A percentile compares a stretch with the other conserved stretches of the same genome.
phyloP scores from a whole-genome alignment of 2,329 filamentous ascomycete species.

The Trichoderma atroviride region DNA sequence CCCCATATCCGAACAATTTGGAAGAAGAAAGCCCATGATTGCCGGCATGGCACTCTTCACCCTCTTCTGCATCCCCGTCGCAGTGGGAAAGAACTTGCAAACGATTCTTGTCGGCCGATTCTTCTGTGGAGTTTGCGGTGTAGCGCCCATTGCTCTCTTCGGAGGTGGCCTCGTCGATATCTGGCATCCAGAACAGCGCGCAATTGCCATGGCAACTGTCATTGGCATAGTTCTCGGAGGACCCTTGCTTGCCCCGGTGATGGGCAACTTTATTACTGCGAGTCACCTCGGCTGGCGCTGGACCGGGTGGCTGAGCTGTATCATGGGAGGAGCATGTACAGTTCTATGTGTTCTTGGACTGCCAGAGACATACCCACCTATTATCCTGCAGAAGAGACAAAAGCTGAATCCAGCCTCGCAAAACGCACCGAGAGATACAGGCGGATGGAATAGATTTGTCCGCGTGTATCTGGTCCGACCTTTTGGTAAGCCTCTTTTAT shows the following conservation, averaged over 20 bases:
- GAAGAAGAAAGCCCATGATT: conserved; percentile 44
- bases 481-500: conserved; percentile 4
- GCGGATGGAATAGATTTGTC: conserved; percentile 3
- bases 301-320: conserved; percentile 20
- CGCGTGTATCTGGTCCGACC: conserved; percentile 12
- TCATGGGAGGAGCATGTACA: conserved; percentile 19
- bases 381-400: conserved; percentile 10
- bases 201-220: conserved; percentile 19
- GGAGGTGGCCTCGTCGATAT: conserved; percentile 22
- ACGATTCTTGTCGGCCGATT: conserved; percentile 22
- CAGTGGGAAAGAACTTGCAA: conserved; percentile 15
- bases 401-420: neutral
- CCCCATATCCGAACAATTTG: conserved; percentile 66
- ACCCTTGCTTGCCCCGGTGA: conserved; percentile 18
- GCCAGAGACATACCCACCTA: conserved; percentile 13
- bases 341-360: conserved; percentile 12
- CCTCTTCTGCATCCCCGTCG: conserved; percentile 21
- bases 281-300: conserved; percentile 23
- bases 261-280: conserved; percentile 19
- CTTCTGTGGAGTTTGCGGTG: conserved; percentile 14
- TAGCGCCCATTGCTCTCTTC: conserved; percentile 19
- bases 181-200: conserved; percentile 20
- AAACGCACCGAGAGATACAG: neutral
- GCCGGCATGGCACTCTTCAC: conserved; percentile 21
- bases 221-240: conserved; percentile 24